Base-by-base conservation (phyloP, 257 asterid species). In the Fraxinus cuspidata region DNA sequence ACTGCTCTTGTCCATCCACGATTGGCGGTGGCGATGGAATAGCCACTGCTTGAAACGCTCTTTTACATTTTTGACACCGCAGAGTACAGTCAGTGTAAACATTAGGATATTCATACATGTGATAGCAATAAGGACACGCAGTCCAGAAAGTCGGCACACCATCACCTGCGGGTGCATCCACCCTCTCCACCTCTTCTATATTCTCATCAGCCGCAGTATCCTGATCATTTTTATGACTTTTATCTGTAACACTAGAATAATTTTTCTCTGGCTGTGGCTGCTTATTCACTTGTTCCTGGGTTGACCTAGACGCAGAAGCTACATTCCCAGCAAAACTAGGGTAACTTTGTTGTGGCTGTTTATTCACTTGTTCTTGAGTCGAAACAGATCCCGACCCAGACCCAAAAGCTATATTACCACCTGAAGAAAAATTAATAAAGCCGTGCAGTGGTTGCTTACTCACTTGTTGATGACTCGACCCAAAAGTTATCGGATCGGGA, bases 61-160 rank as follows among this genome's bases (percentile, higher is more conserved):
- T 84, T 86, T 75, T 88, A 75, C 99, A 93, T n/a, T 88, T 87
- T 84, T 88, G 95, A 80, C 98, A 96, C 74, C 88, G 81, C 74
- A 96, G 44, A 11, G 89, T 87, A 82, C 97, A 93, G 15, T 93
- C 97, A 23, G 67, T 81, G 77, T 95, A 95, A 70, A 81, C 68
- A 76, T 47, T 79, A 72, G 93, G 92, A 81, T 90, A 93, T 89
- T 93, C 96, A 12, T 86, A 94, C 97, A 96, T 91, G 78, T 91
- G 85, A 81, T 81, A 96, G 71, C 99, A 96, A 53, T 93, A 93
- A 12, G 99, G 99, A 69, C 99, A 95, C 0, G 98, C 87, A 0
- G 97, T 93, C 97, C 97, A 94, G 60, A 94, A 87, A 65, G 82
- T 78, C 40, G 70, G 66, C 2, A 73, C 90, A 7, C 67, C 88